Conservation (phyloP, 75 land plant species). For the Isoetes taiwanensis region DNA sequence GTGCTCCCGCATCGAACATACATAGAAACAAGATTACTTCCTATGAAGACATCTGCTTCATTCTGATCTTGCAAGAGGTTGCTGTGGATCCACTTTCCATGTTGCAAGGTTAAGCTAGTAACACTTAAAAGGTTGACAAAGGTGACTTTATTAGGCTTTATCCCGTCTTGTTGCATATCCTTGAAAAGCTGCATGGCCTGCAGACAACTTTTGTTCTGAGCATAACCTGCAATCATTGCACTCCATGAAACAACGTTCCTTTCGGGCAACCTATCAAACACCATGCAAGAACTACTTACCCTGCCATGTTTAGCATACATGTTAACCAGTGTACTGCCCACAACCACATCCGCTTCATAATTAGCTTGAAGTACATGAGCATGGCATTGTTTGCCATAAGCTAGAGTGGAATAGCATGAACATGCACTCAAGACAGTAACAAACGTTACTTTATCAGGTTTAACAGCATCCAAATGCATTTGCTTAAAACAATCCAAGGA, state of each 20-base stretch:
- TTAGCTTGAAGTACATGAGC: conserved; percentile 18
- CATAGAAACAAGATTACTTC: too few species aligned
- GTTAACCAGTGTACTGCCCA: conserved; percentile 34
- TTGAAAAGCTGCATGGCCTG: conserved; percentile 14
- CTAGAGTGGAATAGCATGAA: conserved; percentile 25
- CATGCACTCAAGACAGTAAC: conserved; percentile 27
- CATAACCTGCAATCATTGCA: conserved; percentile 25
- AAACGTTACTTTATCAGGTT: conserved; percentile 28
- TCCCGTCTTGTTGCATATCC: conserved; percentile 10
- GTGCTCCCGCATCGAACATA: too few species aligned
- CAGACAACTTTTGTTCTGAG: conserved; percentile 6
- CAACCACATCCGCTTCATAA: conserved; percentile 16
- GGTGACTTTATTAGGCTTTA: conserved; percentile 20
- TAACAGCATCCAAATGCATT: conserved; percentile 26
- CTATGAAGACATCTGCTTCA: too few species aligned
- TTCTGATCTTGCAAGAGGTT: too few species aligned
- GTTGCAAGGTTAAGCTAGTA: conserved; percentile 17
- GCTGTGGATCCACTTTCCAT: conserved; percentile 17
- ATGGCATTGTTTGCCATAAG: conserved; percentile 28
- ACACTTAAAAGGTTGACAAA: conserved; percentile 18
- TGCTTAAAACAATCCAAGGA: conserved; percentile 31
- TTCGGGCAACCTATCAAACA: conserved; percentile 37
- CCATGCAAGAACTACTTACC: conserved; percentile 26
- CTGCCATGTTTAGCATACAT: conserved; percentile 56
- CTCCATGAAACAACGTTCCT: conserved; percentile 33